phyloP scores from a whole-genome alignment of 2,329 filamentous ascomycete species.

The Chalara sp. region DNA sequence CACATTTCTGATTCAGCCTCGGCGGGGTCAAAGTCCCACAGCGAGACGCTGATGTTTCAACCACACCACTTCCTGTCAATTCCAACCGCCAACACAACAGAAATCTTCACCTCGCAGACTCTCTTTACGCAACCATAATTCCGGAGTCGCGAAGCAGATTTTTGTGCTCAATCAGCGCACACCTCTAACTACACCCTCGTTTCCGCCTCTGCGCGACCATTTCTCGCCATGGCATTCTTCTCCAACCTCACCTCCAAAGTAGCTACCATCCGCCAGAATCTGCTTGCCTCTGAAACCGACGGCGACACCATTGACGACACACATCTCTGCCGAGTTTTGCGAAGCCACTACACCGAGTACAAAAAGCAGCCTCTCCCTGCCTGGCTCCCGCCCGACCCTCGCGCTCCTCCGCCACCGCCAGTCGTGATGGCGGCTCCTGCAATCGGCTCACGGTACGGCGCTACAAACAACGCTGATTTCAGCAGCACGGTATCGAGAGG shows the following conservation, averaged over 20 bases:
- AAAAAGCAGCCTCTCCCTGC: constrained; percentile 64
- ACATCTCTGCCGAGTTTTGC: constrained; percentile 87
- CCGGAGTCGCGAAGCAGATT: no score
- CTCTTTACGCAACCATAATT: no score
- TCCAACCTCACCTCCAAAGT: constrained; percentile 60
- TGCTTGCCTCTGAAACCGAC: constrained; percentile 62
- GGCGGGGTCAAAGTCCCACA: no score
- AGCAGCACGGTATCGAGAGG: constrained; percentile 13
- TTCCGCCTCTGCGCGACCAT: no score
- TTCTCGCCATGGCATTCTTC: constrained; percentile 40
- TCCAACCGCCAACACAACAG: no score
- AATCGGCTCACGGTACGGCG: constrained; percentile 48
- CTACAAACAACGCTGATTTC: constrained; percentile 31
- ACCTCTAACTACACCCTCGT: no score
- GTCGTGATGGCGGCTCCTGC: constrained; percentile 40
- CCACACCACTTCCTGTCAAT: no score
- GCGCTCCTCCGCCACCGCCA: constrained; percentile 42
- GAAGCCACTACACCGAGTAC: constrained; percentile 89
- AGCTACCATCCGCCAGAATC: constrained; percentile 54
- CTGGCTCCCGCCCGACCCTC: constrained; percentile 91
- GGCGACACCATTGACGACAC: constrained; percentile 83
- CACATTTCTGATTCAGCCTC: no score
- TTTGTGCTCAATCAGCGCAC: no score
- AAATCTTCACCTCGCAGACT: no score
- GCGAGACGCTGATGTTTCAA: no score